Evolutionary conservation across 495 filamentous ascomycete species (phyloP).

Genomic region (Sabuloglossum arenarium): DNA sequence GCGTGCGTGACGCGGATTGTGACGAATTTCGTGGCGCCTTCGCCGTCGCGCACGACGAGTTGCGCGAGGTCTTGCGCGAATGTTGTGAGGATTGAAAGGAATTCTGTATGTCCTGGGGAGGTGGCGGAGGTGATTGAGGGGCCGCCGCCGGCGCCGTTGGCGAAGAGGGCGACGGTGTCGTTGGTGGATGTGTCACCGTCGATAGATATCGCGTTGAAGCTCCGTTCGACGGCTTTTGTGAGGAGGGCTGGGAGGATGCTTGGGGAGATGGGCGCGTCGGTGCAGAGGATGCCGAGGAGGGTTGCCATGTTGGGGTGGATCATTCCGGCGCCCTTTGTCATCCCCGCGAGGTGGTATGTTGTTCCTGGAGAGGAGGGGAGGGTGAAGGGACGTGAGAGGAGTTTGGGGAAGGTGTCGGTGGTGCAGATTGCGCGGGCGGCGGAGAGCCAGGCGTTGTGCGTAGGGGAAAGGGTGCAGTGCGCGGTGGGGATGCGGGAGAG

Average conservation of each 20-base stretch:
- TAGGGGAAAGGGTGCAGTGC: slow-evolving; percentile 40
- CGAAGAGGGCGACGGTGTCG: slow-evolving; percentile 83
- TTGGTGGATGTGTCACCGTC: slow-evolving; percentile 96
- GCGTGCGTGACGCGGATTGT: slow-evolving; percentile 68
- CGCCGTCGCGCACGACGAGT: slow-evolving; percentile 86
- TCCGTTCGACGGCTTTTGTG: slow-evolving; percentile 52
- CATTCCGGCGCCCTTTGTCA: slow-evolving; percentile 98
- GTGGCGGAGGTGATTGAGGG: slow-evolving; percentile 23
- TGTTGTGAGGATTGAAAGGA: slow-evolving; percentile 45
- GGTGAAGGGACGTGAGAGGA: slow-evolving; percentile 63
- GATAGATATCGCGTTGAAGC: slow-evolving; percentile 93
- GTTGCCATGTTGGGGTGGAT: slow-evolving; percentile 99
- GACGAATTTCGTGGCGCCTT: slow-evolving; percentile 96
- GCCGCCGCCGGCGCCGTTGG: slow-evolving; percentile 84
- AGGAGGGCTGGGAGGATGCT: slow-evolving; percentile 46
- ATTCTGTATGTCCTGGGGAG: slow-evolving; percentile 40
- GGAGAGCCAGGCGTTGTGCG: slow-evolving; percentile 69
- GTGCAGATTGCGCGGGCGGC: slow-evolving; percentile 92
- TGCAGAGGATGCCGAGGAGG: slow-evolving; percentile 80
- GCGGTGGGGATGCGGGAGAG: slow-evolving; percentile 58
- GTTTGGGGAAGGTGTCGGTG: slow-evolving; percentile 97
- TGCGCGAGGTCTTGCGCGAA: slow-evolving; percentile 75
- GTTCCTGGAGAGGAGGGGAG: slow-evolving; percentile 61
- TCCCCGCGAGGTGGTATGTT: slow-evolving; percentile 72
- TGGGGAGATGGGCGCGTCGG: slow-evolving; percentile 66